Evolutionary conservation across 352 stramenopile species (phyloP).

Genomic region (Phytophthora macrochlamydospora): DNA sequence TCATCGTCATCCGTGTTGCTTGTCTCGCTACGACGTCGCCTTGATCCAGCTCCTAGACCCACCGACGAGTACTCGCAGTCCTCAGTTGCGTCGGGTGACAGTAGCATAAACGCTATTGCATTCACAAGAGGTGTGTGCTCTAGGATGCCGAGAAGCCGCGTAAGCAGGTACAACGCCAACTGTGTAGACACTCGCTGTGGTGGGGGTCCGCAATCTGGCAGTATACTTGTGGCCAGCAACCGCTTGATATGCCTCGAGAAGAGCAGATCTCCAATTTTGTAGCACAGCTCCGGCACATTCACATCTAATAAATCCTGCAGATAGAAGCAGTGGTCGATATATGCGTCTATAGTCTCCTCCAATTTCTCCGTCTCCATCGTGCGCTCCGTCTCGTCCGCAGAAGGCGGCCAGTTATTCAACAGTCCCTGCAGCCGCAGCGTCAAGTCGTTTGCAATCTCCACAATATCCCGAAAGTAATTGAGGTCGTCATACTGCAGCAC

Average conservation of each 20-base stretch:
- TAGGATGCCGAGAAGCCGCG: constrained; percentile 70
- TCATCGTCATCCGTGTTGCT: constrained; percentile 22
- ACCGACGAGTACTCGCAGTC: constrained; percentile 65
- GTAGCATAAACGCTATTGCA: constrained; percentile 75
- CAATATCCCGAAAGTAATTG: constrained; percentile 82
- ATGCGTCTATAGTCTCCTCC: constrained; percentile 78
- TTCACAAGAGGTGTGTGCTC: constrained; percentile 86
- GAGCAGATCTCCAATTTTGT: constrained; percentile 76
- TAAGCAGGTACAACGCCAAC: constrained; percentile 80
- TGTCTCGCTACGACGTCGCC: constrained; percentile 18
- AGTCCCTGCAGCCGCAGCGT: constrained; percentile 78
- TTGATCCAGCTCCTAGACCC: constrained; percentile 56
- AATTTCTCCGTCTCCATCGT: constrained; percentile 68
- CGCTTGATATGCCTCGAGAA: constrained; percentile 74
- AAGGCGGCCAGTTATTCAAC: constrained; percentile 62
- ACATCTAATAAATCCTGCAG: constrained; percentile 86
- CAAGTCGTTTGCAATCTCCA: constrained; percentile 76
- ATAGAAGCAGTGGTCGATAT: constrained; percentile 88
- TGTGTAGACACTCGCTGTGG: constrained; percentile 77
- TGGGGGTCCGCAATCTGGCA: constrained; percentile 80
- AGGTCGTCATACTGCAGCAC: constrained; percentile 76
- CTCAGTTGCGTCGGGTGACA: constrained; percentile 66
- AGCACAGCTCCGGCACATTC: constrained; percentile 82
- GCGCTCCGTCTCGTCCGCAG: constrained; percentile 6
- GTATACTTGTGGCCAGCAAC: constrained; percentile 70